Evolutionary conservation across 257 asterid species (phyloP).

Genomic region (Coffea eugenioides): DNA sequence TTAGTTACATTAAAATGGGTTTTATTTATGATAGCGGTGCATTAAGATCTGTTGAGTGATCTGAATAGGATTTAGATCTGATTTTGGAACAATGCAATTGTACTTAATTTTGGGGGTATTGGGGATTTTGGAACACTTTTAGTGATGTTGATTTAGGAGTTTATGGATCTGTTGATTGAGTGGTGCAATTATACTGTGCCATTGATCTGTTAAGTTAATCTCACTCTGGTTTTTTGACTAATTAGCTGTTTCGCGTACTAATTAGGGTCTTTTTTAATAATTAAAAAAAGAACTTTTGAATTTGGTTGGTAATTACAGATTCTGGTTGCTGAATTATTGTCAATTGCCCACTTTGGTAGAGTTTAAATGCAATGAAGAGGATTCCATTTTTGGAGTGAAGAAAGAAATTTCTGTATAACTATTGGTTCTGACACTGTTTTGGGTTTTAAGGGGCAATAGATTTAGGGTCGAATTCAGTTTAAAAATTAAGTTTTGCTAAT

Average conservation of each 20-base stretch:
- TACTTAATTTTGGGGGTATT: constrained; percentile 6
- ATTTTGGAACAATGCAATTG: neutral
- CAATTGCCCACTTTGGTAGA: neutral
- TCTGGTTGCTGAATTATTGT: neutral
- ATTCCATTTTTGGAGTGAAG: neutral
- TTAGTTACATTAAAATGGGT: neutral
- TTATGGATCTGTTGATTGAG: constrained; percentile 18
- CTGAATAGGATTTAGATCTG: constrained; percentile 9
- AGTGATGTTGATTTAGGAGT: constrained; percentile 22
- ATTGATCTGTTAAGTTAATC: constrained; percentile 1
- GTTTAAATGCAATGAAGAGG: neutral
- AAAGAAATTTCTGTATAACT: neutral
- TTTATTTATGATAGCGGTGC: neutral
- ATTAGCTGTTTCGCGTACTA: neutral
- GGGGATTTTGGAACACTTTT: constrained; percentile 13
- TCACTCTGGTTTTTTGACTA: neutral
- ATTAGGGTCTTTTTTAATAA: neutral
- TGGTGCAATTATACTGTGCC: constrained; percentile 17
- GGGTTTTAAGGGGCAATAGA: neutral
- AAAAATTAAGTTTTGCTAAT: neutral
- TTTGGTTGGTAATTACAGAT: neutral
- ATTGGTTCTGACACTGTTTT: neutral
- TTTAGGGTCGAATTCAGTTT: neutral
- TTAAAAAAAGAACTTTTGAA: too few relatives aligned
- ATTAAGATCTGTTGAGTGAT: constrained; percentile 26